phyloP scores from a whole-genome alignment of 2,329 filamentous ascomycete genomes.

The Penicillium glabrum region DNA sequence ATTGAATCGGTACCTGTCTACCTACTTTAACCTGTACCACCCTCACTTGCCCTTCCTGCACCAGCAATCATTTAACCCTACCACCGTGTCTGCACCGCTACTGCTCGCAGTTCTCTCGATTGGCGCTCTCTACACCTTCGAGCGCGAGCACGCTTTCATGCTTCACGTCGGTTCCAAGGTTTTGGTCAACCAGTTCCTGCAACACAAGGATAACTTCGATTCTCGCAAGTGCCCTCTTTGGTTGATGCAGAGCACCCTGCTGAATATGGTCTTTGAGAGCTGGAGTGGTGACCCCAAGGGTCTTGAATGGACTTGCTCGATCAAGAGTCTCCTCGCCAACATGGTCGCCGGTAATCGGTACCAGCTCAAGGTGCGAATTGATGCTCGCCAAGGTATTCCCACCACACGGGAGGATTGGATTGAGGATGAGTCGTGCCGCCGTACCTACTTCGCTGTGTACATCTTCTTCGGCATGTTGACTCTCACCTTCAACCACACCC shows the following conservation, averaged over 20 bases:
- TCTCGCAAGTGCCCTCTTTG: slow-evolving; percentile 95
- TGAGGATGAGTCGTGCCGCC: slow-evolving; percentile 91
- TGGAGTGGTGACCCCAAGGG: slow-evolving; percentile 99
- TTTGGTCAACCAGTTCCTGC: slow-evolving; percentile 91
- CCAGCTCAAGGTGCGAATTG: slow-evolving; percentile 88
- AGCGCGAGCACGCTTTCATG: slow-evolving; percentile 95
- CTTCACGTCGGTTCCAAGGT: slow-evolving; percentile 97
- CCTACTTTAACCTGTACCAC: slow-evolving; percentile 96
- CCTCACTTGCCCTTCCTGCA: slow-evolving; percentile 96
- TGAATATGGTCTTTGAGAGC: slow-evolving; percentile 99
- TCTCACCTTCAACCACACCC: slow-evolving; percentile 95
- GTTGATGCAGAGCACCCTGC: slow-evolving; percentile 94
- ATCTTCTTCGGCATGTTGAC: slow-evolving; percentile 97
- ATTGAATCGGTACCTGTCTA: slow-evolving; percentile 88
- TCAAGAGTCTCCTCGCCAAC: slow-evolving; percentile 95
- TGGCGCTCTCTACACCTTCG: slow-evolving; percentile 92
- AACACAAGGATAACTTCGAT: slow-evolving; percentile 98
- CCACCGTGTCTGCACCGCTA: slow-evolving; percentile 75
- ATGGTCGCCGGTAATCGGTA: slow-evolving; percentile 98
- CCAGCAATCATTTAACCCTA: slow-evolving; percentile 83
- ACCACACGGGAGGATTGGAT: slow-evolving; percentile 90
- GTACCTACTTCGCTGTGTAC: slow-evolving; percentile 97
- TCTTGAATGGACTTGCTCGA: slow-evolving; percentile 97
- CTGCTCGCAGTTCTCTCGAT: slow-evolving; percentile 91
- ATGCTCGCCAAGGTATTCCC: slow-evolving; percentile 73